Conservation (phyloP, 805 yeast species). For the Kodamaea sagamina region DNA sequence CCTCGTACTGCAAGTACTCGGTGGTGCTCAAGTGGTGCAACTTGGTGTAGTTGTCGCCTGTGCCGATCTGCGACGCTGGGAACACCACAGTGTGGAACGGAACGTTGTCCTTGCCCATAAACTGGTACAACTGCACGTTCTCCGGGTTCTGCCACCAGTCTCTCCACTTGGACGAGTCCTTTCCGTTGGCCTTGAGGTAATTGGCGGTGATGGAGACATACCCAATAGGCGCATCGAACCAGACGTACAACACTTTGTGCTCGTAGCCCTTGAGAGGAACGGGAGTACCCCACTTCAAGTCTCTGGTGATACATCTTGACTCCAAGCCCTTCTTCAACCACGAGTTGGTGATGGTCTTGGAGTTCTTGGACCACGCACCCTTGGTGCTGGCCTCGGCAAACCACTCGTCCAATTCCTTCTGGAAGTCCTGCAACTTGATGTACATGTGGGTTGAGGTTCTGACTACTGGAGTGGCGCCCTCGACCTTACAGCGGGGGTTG, state of each 20-base stretch:
- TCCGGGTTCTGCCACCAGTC: conserved; percentile 97
- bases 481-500: conserved; percentile 94
- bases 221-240: conserved; percentile 99
- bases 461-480: conserved; percentile 76
- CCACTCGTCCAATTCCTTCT: conserved; percentile 76
- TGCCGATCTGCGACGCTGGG: conserved; percentile 92
- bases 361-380: conserved; percentile 91
- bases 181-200: conserved; percentile 53
- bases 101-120: conserved; percentile 99
- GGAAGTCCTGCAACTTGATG: conserved; percentile 79
- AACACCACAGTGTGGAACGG: conserved; percentile 98
- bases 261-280: conserved; percentile 87
- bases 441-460: conserved; percentile 84
- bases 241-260: conserved; percentile 91
- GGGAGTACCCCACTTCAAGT: conserved; percentile 97
- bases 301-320: conserved; percentile 97
- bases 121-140: conserved; percentile 84
- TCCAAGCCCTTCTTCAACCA: conserved; percentile 94
- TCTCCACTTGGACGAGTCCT: conserved; percentile 57
- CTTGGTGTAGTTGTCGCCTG: conserved; percentile 86
- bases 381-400: conserved; percentile 61
- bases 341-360: conserved; percentile 81
- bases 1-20: conserved; percentile 95
- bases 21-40: conserved; percentile 90
- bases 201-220: conserved; percentile 95